Evolutionary conservation across 352 stramenopile genomes (phyloP), one percentile per base, ranked within the genome.

Genomic region (Peronospora tabacina): DNA sequence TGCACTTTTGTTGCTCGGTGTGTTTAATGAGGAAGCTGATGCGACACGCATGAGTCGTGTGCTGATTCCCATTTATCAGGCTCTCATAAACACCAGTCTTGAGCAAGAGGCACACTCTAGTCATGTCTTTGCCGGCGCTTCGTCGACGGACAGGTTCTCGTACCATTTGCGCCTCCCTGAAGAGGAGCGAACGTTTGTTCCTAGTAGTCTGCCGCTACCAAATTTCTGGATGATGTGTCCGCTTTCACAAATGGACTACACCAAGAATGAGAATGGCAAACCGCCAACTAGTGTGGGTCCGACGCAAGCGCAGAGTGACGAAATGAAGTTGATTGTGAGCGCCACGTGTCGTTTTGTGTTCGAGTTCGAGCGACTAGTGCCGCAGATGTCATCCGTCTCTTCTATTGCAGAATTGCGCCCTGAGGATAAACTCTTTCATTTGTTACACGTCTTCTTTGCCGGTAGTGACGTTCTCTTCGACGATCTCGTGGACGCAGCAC

Each of bases 401-500:
- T 68, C 44, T 8, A 61, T 56, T 50, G 50, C 54, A 19, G 44
- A 57, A 5, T 33, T 87, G 13, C 51, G 49, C 2, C 64, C 66
- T 4, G 78, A 86, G 52, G 79, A 87, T 58, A 87, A 87, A 53
- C 56, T 87, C 0, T 87, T 87, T 53, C 79, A 90, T 39, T 44
- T 87, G 36, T 44, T 87, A 19, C 75, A 87, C 39, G 70, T 83
- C 6, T 85, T 90, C 34, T 87, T 90, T 43, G 67, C 75, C 7
- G 75, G 75, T 16, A 74, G 66, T 6, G 78, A 89, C 37, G 75
- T 89, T 13, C 56, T 89, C 5, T 85, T 86, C 19, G 75, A 89
- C 34, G 63, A 79, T 29, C 63, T 79, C 44, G 75, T 89, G 7
- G 69, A 87, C 19, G 40, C 60, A 5, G 71, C 69, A 28, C 63